Evolutionary conservation across 352 stramenopile genomes (phyloP).

Genomic region (Globisporangium recalcitrans): DNA sequence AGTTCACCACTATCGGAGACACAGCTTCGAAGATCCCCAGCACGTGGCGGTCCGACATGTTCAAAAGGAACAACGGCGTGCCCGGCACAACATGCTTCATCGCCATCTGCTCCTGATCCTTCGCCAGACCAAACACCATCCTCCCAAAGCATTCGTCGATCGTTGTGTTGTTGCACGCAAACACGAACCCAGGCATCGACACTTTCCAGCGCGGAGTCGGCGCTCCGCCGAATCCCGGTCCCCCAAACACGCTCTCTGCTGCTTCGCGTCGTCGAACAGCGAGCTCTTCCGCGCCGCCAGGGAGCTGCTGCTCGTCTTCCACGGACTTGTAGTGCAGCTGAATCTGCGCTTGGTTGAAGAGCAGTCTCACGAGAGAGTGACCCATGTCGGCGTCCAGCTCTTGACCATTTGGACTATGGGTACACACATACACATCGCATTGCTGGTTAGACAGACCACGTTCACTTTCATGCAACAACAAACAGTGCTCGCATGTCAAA

Average conservation of each 20-base stretch:
- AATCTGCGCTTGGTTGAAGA: slow-evolving; percentile 82
- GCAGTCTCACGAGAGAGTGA: slow-evolving; percentile 62
- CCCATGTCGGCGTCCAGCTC: slow-evolving; percentile 63
- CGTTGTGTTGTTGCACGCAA: slow-evolving; percentile 71
- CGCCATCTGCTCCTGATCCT: slow-evolving; percentile 66
- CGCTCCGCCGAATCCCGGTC: slow-evolving; percentile 24
- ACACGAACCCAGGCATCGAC: slow-evolving; percentile 67
- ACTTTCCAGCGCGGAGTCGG: slow-evolving; percentile 37
- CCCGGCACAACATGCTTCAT: slow-evolving; percentile 62
- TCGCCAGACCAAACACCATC: slow-evolving; percentile 74
- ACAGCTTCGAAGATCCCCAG: slow-evolving; percentile 84
- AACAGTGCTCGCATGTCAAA: not conserved
- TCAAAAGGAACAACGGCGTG: slow-evolving; percentile 81
- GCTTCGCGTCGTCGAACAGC: slow-evolving; percentile 63
- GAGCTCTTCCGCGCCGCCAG: slow-evolving; percentile 68
- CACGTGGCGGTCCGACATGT: slow-evolving; percentile 80
- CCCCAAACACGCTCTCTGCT: slow-evolving; percentile 60
- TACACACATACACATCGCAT: slow-evolving; percentile 2
- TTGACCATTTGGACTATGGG: slow-evolving; percentile 53
- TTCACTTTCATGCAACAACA: slow-evolving; percentile 6
- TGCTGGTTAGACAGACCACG: slow-evolving; percentile 2
- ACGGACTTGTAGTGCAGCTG: slow-evolving; percentile 79
- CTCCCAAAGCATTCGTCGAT: slow-evolving; percentile 87
- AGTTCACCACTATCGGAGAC: slow-evolving; percentile 62
- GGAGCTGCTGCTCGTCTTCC: slow-evolving; percentile 73